Percentiles rank a stretch among this genome's conserved stretches.
phyloP scores from a whole-genome alignment of 2,329 filamentous ascomycete species.

The Calycina herbarum region DNA sequence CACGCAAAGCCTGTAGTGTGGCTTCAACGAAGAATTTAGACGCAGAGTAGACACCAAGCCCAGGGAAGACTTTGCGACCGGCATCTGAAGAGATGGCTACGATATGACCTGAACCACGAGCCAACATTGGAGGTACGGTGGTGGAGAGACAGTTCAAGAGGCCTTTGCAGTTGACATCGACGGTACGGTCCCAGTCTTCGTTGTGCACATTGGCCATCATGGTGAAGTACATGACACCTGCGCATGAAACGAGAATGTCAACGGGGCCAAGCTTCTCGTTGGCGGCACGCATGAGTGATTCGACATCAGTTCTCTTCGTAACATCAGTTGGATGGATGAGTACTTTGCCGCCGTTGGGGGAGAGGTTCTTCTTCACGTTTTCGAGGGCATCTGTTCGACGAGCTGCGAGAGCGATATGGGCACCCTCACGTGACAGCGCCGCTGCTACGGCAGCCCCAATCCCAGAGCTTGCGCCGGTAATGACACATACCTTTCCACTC shows the following conservation, averaged over 20 bases:
- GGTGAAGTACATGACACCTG: constrained; percentile 86
- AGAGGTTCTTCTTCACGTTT: constrained; percentile 61
- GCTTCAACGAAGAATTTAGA: constrained; percentile 86
- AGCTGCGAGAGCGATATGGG: constrained; percentile 70
- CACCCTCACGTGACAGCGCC: constrained; percentile 69
- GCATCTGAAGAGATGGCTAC: constrained; percentile 82
- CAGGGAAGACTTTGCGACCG: constrained; percentile 78
- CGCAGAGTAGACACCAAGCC: constrained; percentile 78
- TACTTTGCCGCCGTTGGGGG: constrained; percentile 60
- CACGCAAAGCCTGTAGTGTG: constrained; percentile 69
- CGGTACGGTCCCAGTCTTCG: constrained; percentile 78
- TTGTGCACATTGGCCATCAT: constrained; percentile 77
- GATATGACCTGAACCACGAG: constrained; percentile 68
- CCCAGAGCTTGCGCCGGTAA: constrained; percentile 79
- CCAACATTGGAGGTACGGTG: constrained; percentile 70
- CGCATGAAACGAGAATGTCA: constrained; percentile 78
- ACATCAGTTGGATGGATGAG: constrained; percentile 72
- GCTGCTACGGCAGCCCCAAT: constrained; percentile 74
- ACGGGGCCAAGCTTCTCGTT: constrained; percentile 66
- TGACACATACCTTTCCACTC: constrained; percentile 67
- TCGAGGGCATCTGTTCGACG: constrained; percentile 70
- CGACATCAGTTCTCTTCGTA: constrained; percentile 64
- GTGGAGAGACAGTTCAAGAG: constrained; percentile 71
- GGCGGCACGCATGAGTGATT: constrained; percentile 61
- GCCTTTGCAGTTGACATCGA: constrained; percentile 86